phyloP scores from a whole-genome alignment of 352 stramenopile species.

The Thraustotheca clavata region DNA sequence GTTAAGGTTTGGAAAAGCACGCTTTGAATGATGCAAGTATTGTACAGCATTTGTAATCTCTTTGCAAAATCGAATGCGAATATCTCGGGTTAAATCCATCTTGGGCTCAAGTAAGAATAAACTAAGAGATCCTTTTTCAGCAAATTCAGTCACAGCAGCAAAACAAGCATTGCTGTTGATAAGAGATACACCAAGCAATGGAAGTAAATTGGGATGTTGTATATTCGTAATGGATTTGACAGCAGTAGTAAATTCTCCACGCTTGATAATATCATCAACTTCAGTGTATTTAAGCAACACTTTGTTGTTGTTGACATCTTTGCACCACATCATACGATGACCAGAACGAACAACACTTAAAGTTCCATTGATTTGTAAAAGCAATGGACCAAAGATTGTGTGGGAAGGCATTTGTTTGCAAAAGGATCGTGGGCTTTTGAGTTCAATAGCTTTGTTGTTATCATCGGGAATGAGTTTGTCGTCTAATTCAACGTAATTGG shows the following conservation, averaged over 20 bases:
- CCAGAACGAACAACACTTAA: no score
- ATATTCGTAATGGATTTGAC: neutral
- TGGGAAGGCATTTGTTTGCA: no score
- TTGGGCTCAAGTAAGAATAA: conserved; percentile 12
- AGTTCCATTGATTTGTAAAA: no score
- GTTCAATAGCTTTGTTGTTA: no score
- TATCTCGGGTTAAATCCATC: neutral
- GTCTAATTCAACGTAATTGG: no score
- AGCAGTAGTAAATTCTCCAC: neutral
- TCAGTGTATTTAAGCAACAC: neutral
- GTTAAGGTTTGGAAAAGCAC: neutral
- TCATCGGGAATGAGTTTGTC: no score
- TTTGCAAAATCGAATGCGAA: neutral
- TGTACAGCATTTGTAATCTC: neutral
- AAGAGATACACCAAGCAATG: conserved; percentile 8
- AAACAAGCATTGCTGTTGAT: neutral
- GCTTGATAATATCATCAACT: neutral
- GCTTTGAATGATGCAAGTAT: conserved; percentile 4
- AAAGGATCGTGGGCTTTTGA: no score
- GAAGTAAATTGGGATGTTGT: neutral
- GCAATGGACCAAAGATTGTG: no score
- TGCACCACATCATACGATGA: neutral
- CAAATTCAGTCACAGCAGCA: conserved; percentile 10
- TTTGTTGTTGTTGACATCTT: neutral
- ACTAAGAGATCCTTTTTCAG: conserved; percentile 7